These are phyloP conservation scores for Phytophthora colocasiae DNA, from an alignment of 352 stramenopile genomes.

Conservation along the genomic window DNA sequence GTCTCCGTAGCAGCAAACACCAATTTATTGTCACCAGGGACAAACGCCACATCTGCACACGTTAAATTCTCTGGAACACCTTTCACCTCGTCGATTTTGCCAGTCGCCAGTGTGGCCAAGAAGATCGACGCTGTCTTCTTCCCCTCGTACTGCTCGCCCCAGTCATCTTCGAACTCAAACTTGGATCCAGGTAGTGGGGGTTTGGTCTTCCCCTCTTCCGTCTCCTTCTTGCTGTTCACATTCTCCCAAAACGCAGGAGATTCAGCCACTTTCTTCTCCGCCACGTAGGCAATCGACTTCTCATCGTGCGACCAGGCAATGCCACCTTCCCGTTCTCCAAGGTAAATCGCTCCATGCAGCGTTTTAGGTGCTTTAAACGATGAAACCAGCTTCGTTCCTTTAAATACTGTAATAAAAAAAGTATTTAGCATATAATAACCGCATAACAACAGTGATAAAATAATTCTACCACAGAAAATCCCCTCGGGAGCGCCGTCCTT, in stretches of 20 bases:
- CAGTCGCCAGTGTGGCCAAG: conserved; percentile 63
- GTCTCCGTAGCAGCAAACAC: conserved; percentile 75
- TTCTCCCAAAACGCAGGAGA: conserved; percentile 65
- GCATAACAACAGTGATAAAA: background rate
- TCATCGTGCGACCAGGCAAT: conserved; percentile 83
- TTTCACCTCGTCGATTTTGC: conserved; percentile 71
- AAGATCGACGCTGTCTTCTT: conserved; percentile 79
- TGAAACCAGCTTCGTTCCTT: conserved; percentile 41
- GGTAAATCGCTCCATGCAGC: conserved; percentile 75
- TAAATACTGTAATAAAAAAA: conserved; percentile 43
- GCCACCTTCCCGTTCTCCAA: conserved; percentile 74
- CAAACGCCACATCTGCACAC: conserved; percentile 75
- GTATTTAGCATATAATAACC: conserved; percentile 1
- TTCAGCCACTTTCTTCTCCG: conserved; percentile 66
- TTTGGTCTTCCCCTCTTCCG: conserved; percentile 23
- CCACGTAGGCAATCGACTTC: conserved; percentile 73
- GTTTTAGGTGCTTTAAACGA: conserved; percentile 75
- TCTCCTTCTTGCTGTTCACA: conserved; percentile 52
- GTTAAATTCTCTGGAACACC: conserved; percentile 61
- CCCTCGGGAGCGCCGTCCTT: conserved; percentile 48
- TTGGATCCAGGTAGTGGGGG: conserved; percentile 48
- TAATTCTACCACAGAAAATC: conserved; percentile 49
- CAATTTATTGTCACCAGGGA: conserved; percentile 56
- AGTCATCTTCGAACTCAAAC: conserved; percentile 82
- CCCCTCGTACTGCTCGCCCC: conserved; percentile 86